These are phyloP conservation scores for Trichoderma gracile DNA, from an alignment of 2,329 filamentous ascomycete species.

Conservation along the genomic window DNA sequence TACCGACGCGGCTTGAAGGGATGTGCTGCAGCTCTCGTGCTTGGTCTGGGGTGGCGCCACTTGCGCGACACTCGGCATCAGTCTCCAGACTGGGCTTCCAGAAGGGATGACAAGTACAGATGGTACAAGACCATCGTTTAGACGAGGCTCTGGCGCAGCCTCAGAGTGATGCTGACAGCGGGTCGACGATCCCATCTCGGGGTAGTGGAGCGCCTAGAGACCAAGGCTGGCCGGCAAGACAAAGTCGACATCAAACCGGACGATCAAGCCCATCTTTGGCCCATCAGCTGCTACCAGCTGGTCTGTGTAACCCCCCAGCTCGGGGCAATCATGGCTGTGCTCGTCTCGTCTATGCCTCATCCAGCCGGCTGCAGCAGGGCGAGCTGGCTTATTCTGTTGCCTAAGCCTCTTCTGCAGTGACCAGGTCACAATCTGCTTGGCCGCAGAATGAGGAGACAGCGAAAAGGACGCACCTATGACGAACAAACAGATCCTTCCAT, in stretches of 20 bases:
- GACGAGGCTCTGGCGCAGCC: background rate
- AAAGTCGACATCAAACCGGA: background rate
- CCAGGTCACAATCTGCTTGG: background rate
- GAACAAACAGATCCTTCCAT: background rate
- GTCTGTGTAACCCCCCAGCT: background rate
- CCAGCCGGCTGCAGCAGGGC: background rate
- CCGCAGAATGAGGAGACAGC: background rate
- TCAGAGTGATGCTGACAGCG: too few relatives aligned
- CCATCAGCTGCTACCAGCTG: background rate
- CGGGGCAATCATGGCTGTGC: conserved; percentile 1
- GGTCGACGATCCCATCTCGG: too few relatives aligned
- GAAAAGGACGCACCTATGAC: background rate
- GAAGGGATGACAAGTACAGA: background rate
- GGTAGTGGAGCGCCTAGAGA: too few relatives aligned
- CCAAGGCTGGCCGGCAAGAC: too few relatives aligned
- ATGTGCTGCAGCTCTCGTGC: background rate
- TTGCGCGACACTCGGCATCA: background rate
- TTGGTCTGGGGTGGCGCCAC: background rate
- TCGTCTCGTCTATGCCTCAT: background rate
- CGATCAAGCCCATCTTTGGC: background rate
- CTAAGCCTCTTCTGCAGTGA: background rate
- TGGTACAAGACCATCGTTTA: background rate
- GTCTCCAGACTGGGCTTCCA: background rate
- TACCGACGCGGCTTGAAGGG: background rate
- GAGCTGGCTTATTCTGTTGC: background rate